phyloP scores from a whole-genome alignment of 257 asterid genomes.

The Solanum ossicruentum region DNA sequence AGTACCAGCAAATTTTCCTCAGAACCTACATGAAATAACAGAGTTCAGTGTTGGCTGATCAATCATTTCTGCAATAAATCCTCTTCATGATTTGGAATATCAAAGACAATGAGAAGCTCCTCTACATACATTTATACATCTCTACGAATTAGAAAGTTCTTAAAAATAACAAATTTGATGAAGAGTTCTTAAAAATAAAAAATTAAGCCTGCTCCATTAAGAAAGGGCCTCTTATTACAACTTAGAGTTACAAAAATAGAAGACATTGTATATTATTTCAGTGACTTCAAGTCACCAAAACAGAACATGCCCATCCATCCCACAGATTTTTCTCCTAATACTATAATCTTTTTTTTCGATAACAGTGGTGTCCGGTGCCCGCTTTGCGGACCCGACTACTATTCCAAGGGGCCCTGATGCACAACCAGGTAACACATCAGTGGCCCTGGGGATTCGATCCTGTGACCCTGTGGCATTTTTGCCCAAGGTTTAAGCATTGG shows the following conservation, averaged over 20 bases:
- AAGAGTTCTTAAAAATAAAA: neutral
- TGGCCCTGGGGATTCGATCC: no score
- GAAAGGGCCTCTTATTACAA: neutral
- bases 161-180: neutral
- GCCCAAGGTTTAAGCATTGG: no score
- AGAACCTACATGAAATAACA: constrained; percentile 40
- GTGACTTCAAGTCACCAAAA: neutral
- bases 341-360: neutral
- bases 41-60: neutral
- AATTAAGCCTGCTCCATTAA: neutral
- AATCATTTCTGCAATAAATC: neutral
- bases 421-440: no score
- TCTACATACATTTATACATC: neutral
- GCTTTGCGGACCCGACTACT: no score
- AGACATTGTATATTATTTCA: neutral
- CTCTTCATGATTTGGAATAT: neutral
- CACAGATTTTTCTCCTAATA: neutral
- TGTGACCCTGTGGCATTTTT: no score
- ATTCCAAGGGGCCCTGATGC: no score
- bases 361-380: no score
- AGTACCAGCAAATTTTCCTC: constrained; percentile 93
- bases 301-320: neutral
- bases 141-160: neutral
- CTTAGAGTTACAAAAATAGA: neutral
- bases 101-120: neutral